phyloP scores from a whole-genome alignment of 2,329 filamentous ascomycete species.

The Thelonectria rubi region DNA sequence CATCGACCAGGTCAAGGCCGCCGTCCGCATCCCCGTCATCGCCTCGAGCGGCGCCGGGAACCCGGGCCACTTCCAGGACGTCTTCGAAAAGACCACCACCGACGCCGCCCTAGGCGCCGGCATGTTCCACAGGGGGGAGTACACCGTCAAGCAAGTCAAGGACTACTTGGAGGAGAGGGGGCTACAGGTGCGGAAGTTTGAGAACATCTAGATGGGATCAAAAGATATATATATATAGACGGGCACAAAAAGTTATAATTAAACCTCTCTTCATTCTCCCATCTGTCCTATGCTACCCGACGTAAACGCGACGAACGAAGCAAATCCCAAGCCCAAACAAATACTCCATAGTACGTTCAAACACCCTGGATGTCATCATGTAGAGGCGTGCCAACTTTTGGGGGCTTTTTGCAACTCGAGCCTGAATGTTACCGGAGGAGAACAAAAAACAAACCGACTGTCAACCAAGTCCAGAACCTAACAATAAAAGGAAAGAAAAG shows the following conservation, averaged over 20 bases:
- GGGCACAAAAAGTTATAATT: not conserved
- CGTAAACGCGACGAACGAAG: conserved; percentile 18
- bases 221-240: conserved; percentile 44
- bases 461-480: conserved; percentile 24
- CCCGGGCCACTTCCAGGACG: conserved; percentile 88
- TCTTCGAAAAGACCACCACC: conserved; percentile 84
- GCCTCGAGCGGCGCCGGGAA: conserved; percentile 91
- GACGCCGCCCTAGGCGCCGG: conserved; percentile 95
- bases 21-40: conserved; percentile 91
- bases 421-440: conserved; percentile 28
- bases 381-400: conserved; percentile 30
- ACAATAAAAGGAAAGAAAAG: conserved; percentile 24
- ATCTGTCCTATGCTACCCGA: conserved; percentile 21
- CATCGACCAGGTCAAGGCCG: conserved; percentile 85
- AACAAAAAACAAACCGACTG: not conserved
- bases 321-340: conserved; percentile 3
- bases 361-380: conserved; percentile 28
- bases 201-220: conserved; percentile 50
- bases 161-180: conserved; percentile 77
- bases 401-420: conserved; percentile 33
- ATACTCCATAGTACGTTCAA: conserved; percentile 28
- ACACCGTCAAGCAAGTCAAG: conserved; percentile 94
- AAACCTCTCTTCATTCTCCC: conserved; percentile 3
- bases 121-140: conserved; percentile 97
- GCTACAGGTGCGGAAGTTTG: conserved; percentile 81